Conservation (phyloP, 345 rosid species). For the Adansonia digitata region DNA sequence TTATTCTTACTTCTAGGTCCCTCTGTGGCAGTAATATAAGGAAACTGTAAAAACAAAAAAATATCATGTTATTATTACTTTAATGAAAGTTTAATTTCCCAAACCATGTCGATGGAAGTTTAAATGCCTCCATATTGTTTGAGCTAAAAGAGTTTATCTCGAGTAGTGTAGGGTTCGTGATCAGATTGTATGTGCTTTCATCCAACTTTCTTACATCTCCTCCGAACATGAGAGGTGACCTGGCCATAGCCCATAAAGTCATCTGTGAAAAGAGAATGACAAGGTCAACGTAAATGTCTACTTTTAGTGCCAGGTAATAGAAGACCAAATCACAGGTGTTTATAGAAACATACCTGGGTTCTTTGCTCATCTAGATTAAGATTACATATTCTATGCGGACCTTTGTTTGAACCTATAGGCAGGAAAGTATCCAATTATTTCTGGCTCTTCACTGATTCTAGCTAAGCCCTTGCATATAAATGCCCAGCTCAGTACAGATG, state of each 20-base stretch:
- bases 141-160: conserved; percentile 68
- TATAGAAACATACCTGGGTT: conserved; percentile 57
- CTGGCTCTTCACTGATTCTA: conserved; percentile 4
- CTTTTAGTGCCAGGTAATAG: background rate
- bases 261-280: conserved; percentile 60
- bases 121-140: conserved; percentile 66
- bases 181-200: conserved; percentile 47
- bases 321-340: background rate
- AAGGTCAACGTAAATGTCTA: conserved; percentile 2
- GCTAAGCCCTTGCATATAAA: background rate
- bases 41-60: conserved; percentile 44
- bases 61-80: background rate
- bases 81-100: conserved; percentile 4
- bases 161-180: conserved; percentile 66
- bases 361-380: conserved; percentile 64
- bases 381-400: conserved; percentile 69
- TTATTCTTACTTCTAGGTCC: conserved; percentile 9
- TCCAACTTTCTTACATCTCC: conserved; percentile 85
- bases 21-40: conserved; percentile 31
- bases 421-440: conserved; percentile 16
- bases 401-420: conserved; percentile 53
- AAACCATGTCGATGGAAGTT: conserved; percentile 4
- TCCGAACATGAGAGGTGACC: conserved; percentile 92
- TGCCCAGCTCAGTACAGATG: background rate
- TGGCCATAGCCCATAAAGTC: conserved; percentile 92